Conservation (phyloP, 805 yeast genomes). For the Wickerhamomyces rabaulensis region DNA sequence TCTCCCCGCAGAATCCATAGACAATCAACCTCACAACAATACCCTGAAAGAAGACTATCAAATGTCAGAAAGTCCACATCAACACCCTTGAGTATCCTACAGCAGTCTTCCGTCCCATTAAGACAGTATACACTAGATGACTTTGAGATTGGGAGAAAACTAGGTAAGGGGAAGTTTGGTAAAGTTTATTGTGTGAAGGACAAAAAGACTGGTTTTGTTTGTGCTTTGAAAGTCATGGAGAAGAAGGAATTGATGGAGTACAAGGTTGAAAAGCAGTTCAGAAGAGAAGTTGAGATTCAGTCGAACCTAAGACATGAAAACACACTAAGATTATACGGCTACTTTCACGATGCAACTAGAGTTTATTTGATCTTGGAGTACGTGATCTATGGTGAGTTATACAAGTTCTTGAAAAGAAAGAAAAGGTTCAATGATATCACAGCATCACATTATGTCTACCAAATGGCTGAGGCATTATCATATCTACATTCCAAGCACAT, state of each 20-base stretch:
- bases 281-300: conserved; percentile 91
- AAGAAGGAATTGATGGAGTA: conserved; percentile 70
- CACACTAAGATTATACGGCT: conserved; percentile 76
- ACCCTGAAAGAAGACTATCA: conserved; percentile 1
- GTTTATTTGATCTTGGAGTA: conserved; percentile 85
- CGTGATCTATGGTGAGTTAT: conserved; percentile 82
- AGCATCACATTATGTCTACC: conserved; percentile 77
- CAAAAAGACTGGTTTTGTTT: conserved; percentile 65
- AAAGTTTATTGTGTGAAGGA: conserved; percentile 86
- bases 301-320: conserved; percentile 72
- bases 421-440: conserved; percentile 66
- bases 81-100: conserved; percentile 20
- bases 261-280: conserved; percentile 78
- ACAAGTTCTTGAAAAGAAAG: conserved; percentile 59
- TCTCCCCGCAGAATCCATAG: conserved; percentile 20
- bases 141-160: conserved; percentile 80
- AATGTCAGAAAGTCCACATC: conserved; percentile 10
- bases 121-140: conserved; percentile 44
- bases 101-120: conserved; percentile 21
- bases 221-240: conserved; percentile 90
- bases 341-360: conserved; percentile 74
- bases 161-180: conserved; percentile 94
- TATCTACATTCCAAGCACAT: conserved; percentile 77
- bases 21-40: background rate
- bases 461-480: conserved; percentile 73